Conservation (phyloP, 2,329 filamentous ascomycete genomes). For the Colletotrichum eleusines region DNA sequence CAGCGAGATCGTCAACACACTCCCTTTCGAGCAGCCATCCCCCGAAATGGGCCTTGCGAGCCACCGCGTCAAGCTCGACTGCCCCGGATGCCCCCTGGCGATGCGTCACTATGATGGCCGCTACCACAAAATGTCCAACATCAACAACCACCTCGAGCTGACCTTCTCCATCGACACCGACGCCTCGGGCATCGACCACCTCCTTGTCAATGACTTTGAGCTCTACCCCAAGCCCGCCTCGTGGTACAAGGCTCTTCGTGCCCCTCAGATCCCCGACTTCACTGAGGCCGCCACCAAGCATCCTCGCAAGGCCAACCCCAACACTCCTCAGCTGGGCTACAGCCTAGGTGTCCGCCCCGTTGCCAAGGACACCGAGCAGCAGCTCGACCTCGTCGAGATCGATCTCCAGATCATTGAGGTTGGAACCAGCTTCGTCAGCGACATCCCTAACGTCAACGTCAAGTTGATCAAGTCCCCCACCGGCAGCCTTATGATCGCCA, state of each 20-base stretch:
- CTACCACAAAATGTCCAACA: slow-evolving; percentile 44
- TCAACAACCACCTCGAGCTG: slow-evolving; percentile 61
- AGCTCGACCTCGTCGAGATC: slow-evolving; percentile 65
- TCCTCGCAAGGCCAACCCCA: slow-evolving; percentile 49
- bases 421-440: slow-evolving; percentile 65
- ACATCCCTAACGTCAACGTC: slow-evolving; percentile 67
- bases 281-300: slow-evolving; percentile 46
- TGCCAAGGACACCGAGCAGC: slow-evolving; percentile 63
- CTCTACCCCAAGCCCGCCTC: slow-evolving; percentile 68
- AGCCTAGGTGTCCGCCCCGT: slow-evolving; percentile 57
- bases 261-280: slow-evolving; percentile 58
- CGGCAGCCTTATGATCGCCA: slow-evolving; percentile 67
- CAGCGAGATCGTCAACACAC: slow-evolving; percentile 56
- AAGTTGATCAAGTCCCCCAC: slow-evolving; percentile 70
- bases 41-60: slow-evolving; percentile 48
- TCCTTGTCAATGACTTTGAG: slow-evolving; percentile 71
- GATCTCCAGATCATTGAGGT: slow-evolving; percentile 72
- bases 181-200: slow-evolving; percentile 54
- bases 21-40: slow-evolving; percentile 48
- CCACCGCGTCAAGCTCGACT: slow-evolving; percentile 63
- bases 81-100: slow-evolving; percentile 64
- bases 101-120: slow-evolving; percentile 46
- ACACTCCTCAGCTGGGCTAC: slow-evolving; percentile 60
- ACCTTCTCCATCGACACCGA: slow-evolving; percentile 65
- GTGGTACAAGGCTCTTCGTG: slow-evolving; percentile 58